Percentiles rank a stretch among this genome's conserved stretches.
These are phyloP conservation scores for Fistulifera solaris DNA, from an alignment of 108 stramenopile species.

Conservation along the genomic window DNA sequence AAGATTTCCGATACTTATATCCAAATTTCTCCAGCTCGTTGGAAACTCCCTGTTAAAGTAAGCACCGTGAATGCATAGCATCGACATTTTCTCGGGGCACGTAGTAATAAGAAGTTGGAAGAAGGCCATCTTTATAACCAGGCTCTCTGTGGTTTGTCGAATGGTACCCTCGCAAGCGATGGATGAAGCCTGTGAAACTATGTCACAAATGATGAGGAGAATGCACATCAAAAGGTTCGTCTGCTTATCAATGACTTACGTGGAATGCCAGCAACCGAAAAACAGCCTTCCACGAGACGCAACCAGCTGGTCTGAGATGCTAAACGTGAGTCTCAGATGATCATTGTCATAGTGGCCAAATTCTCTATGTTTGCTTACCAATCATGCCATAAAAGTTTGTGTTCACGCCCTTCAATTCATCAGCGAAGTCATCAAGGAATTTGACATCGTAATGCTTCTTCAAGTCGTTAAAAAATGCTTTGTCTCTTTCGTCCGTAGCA, in stretches of 20 bases:
- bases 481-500: constrained; percentile 61
- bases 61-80: constrained; percentile 33
- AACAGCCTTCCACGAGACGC: constrained; percentile 63
- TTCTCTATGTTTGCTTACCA: constrained; percentile 55
- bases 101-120: constrained; percentile 54
- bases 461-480: constrained; percentile 70
- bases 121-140: constrained; percentile 47
- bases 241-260: constrained; percentile 6
- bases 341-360: too few relatives aligned
- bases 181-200: constrained; percentile 59
- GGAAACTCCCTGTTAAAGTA: constrained; percentile 45
- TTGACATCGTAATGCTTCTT: constrained; percentile 48
- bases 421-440: constrained; percentile 73
- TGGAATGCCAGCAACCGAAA: constrained; percentile 67
- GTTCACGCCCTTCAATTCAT: constrained; percentile 57
- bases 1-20: constrained; percentile 22
- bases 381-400: constrained; percentile 80
- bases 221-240: too few relatives aligned
- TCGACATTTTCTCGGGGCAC: constrained; percentile 28
- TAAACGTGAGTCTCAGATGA: constrained; percentile 65
- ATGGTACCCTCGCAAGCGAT: constrained; percentile 78
- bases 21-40: constrained; percentile 61
- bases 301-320: constrained; percentile 46
- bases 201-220: not conserved
- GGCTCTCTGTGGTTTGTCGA: constrained; percentile 41